Conservation (phyloP, 2,329 filamentous ascomycete genomes). For the Aspergillus brasiliensis region DNA sequence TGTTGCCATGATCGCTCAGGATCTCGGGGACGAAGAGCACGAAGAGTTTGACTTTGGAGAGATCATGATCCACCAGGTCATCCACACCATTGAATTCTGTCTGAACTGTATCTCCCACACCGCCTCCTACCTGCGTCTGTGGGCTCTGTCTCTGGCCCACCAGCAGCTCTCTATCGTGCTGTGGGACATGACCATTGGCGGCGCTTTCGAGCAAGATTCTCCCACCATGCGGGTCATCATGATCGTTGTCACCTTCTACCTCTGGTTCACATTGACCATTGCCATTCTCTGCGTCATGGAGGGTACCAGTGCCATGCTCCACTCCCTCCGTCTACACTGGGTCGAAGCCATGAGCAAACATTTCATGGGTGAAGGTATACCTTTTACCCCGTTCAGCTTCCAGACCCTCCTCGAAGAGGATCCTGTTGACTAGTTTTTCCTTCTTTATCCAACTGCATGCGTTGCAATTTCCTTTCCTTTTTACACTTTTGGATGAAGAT, state of each 20-base stretch:
- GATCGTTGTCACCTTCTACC: slow-evolving; percentile 77
- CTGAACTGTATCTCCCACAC: slow-evolving; percentile 99
- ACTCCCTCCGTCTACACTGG: slow-evolving; percentile 89
- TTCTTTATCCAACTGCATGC: slow-evolving; percentile 13
- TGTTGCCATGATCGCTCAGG: slow-evolving; percentile 84
- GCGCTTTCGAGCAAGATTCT: slow-evolving; percentile 65
- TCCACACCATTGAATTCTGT: slow-evolving; percentile 99
- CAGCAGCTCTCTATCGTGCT: slow-evolving; percentile 95
- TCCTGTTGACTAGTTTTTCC: slow-evolving; percentile 44
- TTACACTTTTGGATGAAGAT: slow-evolving; percentile 11
- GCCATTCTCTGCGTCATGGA: slow-evolving; percentile 90
- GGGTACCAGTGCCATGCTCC: slow-evolving; percentile 92
- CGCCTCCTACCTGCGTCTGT: slow-evolving; percentile 96
- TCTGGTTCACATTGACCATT: slow-evolving; percentile 87
- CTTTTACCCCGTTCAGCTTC: slow-evolving; percentile 90
- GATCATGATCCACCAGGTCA: slow-evolving; percentile 98
- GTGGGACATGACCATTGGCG: slow-evolving; percentile 91
- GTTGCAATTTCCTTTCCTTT: slow-evolving; percentile 10
- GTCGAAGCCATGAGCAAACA: slow-evolving; percentile 98
- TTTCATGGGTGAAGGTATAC: slow-evolving; percentile 84
- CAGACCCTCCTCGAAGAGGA: slow-evolving; percentile 82
- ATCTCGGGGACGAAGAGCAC: slow-evolving; percentile 77
- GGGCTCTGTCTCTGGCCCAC: slow-evolving; percentile 95
- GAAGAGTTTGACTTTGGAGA: slow-evolving; percentile 98
- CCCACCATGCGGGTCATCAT: slow-evolving; percentile 74